Percentiles rank a stretch among this genome's conserved stretches.
Conservation (phyloP, 1,284 basidiomycete genomes). For the Ganoderma boninense region DNA sequence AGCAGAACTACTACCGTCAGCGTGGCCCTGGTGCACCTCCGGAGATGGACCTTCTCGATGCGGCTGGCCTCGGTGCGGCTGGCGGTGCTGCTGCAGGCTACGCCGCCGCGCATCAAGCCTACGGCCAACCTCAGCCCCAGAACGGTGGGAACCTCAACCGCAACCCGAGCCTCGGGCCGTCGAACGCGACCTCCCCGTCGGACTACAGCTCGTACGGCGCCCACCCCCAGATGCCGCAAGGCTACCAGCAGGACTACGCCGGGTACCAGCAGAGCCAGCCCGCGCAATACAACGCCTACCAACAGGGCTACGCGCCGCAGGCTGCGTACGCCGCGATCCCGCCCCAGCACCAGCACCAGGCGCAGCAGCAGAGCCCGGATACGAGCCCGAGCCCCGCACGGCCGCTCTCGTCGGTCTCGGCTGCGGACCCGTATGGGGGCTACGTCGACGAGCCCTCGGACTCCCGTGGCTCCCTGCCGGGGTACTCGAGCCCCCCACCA, state of each 20-base stretch:
- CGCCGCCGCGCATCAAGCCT: constrained; percentile 16
- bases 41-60: constrained; percentile 34
- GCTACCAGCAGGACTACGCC: constrained; percentile 25
- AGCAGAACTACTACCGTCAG: constrained; percentile 26
- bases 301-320: constrained; percentile 19
- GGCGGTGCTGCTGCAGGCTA: constrained; percentile 40
- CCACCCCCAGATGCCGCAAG: constrained; percentile 18
- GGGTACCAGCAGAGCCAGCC: constrained; percentile 9
- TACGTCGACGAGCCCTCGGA: constrained; percentile 27
- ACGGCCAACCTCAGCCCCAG: constrained; percentile 15
- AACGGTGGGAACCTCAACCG: constrained; percentile 35
- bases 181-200: constrained; percentile 27
- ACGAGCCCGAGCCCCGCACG: constrained; percentile 25
- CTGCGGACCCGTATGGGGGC: constrained; percentile 33
- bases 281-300: constrained; percentile 27
- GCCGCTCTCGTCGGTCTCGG: constrained; percentile 17
- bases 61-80: constrained; percentile 33
- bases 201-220: constrained; percentile 30
- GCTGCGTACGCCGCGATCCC: constrained; percentile 12
- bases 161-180: constrained; percentile 45
- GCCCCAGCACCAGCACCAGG: constrained; percentile 24
- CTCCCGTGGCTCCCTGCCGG: not conserved
- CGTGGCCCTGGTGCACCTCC: constrained; percentile 6
- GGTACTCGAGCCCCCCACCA: constrained; percentile 24
- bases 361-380: constrained; percentile 11